Evolutionary conservation across 495 filamentous ascomycete genomes (phyloP).

Genomic region (Evernia prunastri): DNA sequence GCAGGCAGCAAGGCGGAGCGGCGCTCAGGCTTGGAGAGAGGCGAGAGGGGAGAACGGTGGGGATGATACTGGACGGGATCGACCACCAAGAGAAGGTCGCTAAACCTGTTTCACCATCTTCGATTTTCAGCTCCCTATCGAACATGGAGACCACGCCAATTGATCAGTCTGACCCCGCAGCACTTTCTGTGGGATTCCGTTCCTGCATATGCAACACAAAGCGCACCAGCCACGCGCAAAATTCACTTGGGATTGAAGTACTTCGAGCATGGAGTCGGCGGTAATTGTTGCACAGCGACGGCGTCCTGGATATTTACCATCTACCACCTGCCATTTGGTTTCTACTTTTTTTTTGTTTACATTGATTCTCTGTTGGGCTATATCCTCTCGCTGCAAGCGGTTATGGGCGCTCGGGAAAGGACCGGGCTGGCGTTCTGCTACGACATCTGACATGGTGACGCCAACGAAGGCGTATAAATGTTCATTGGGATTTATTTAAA

Average conservation of each 20-base stretch:
- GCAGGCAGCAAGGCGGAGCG: slow-evolving; percentile 14
- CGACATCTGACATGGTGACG: neutral
- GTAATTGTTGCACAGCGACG: neutral
- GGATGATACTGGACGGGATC: slow-evolving; percentile 6
- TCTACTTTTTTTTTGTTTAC: neutral
- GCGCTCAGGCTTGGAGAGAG: slow-evolving; percentile 22
- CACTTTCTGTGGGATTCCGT: slow-evolving; percentile 1
- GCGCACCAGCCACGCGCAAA: neutral
- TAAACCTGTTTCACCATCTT: neutral
- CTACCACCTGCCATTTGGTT: neutral
- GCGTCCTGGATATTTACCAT: neutral
- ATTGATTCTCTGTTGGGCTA: neutral
- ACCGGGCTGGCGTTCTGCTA: neutral
- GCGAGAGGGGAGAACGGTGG: slow-evolving; percentile 19
- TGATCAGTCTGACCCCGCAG: neutral
- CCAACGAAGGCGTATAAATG: neutral
- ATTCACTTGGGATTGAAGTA: neutral
- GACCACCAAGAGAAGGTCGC: slow-evolving; percentile 12
- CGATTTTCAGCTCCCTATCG: neutral
- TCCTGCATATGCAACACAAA: slow-evolving; percentile 6
- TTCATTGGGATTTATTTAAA: neutral
- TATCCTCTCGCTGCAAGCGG: neutral
- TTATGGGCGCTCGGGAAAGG: neutral
- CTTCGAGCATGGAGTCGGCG: slow-evolving; percentile 5
- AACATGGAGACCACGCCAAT: neutral